Conservation (phyloP, 2,329 filamentous ascomycete genomes). For the Blumeria hordei region DNA sequence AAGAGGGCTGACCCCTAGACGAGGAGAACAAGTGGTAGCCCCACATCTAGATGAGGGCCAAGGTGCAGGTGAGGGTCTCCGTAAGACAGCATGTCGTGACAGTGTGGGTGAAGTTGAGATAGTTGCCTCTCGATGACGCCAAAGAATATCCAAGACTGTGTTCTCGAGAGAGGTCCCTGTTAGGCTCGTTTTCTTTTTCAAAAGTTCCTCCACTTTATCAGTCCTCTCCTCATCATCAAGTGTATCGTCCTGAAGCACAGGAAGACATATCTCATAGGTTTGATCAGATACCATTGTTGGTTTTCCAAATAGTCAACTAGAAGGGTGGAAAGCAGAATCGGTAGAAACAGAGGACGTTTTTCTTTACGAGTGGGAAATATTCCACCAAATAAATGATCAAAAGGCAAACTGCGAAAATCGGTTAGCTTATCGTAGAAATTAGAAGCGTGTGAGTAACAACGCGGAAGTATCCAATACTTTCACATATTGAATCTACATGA, state of each 20-base stretch:
- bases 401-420: too few species aligned
- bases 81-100: conserved; percentile 69
- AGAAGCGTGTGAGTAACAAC: too few species aligned
- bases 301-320: neutral
- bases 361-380: too few species aligned
- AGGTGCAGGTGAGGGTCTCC: conserved; percentile 73
- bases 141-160: conserved; percentile 70
- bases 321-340: neutral
- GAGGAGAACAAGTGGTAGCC: conserved; percentile 61
- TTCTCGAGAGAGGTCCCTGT: conserved; percentile 64
- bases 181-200: conserved; percentile 55
- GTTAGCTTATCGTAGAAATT: too few species aligned
- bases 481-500: too few species aligned
- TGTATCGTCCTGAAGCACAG: conserved; percentile 57
- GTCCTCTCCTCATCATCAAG: conserved; percentile 91
- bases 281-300: conserved; percentile 66
- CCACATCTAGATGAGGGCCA: conserved; percentile 55
- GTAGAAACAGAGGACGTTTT: neutral
- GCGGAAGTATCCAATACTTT: too few species aligned
- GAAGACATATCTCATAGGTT: conserved; percentile 75
- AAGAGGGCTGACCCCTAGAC: conserved; percentile 58
- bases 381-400: too few species aligned
- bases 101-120: conserved; percentile 53
- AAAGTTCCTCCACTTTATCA: conserved; percentile 66
- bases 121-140: conserved; percentile 52